Conservation (phyloP, 2,329 filamentous ascomycete genomes). For the Aspergillus pseudonomiae region DNA sequence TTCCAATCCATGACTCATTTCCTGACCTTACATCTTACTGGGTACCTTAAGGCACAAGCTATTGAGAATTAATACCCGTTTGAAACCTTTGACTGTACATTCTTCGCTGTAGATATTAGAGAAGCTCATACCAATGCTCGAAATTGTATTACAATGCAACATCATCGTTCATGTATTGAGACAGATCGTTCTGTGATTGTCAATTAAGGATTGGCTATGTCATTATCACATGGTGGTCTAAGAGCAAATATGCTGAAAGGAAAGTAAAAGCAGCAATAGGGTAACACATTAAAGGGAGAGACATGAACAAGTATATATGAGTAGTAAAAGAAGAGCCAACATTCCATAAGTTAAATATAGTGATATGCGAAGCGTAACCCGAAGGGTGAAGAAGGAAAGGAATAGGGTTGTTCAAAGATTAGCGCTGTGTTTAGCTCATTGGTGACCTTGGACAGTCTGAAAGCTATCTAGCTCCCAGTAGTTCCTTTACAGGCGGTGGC, state of each 20-base stretch:
- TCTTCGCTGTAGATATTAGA: too few relatives aligned
- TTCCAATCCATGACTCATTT: too few relatives aligned
- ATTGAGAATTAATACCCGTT: background rate
- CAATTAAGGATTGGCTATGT: background rate
- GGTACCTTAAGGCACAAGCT: too few relatives aligned
- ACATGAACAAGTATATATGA: background rate
- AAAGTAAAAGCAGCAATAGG: background rate
- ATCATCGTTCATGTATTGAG: too few relatives aligned
- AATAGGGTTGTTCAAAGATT: background rate
- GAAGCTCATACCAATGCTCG: background rate
- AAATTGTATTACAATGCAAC: background rate
- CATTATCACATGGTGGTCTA: background rate
- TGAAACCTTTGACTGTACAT: background rate
- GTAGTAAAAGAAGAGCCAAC: background rate
- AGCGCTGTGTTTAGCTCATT: background rate
- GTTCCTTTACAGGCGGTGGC: conserved; percentile 2
- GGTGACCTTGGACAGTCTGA: background rate
- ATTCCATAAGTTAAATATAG: background rate
- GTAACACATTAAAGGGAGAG: background rate
- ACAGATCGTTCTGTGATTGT: background rate
- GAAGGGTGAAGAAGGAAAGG: background rate
- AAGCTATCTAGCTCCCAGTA: background rate
- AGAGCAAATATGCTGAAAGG: background rate
- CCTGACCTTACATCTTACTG: too few relatives aligned
- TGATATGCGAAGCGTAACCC: background rate